phyloP scores from a whole-genome alignment of 345 rosid species.

The sweet orange (Citrus sinensis) region DNA sequence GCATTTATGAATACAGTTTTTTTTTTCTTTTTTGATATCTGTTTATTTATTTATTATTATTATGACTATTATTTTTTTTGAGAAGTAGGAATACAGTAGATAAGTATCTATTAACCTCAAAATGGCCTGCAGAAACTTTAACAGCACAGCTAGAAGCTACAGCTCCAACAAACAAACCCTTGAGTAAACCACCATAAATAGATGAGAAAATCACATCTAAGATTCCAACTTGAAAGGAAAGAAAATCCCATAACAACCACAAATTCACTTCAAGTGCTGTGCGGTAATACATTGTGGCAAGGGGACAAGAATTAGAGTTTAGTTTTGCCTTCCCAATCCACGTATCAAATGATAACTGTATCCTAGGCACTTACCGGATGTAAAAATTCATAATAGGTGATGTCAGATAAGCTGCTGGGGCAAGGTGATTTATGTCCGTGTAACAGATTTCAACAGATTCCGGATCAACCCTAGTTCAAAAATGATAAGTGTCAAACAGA shows the following conservation, averaged over 20 bases:
- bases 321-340: neutral
- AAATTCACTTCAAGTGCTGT: neutral
- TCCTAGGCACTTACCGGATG: conserved; percentile 45
- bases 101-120: neutral
- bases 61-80: no score
- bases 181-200: neutral
- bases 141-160: conserved; percentile 1
- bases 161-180: neutral
- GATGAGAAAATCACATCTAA: neutral
- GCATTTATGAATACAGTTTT: neutral
- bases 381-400: conserved; percentile 88
- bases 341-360: conserved; percentile 3
- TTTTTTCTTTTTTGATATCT: no score
- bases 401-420: conserved; percentile 56
- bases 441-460: conserved; percentile 56
- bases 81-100: neutral
- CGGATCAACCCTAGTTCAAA: conserved; percentile 63
- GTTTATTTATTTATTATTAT: no score
- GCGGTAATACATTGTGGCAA: neutral
- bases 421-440: conserved; percentile 63
- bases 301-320: neutral
- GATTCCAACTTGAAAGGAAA: conserved; percentile 2
- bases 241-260: neutral
- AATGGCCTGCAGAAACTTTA: neutral
- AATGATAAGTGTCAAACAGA: neutral